Percentiles rank a stretch among this genome's conserved stretches.
Conservation (phyloP, 345 rosid species). For the Citrus inodora region DNA sequence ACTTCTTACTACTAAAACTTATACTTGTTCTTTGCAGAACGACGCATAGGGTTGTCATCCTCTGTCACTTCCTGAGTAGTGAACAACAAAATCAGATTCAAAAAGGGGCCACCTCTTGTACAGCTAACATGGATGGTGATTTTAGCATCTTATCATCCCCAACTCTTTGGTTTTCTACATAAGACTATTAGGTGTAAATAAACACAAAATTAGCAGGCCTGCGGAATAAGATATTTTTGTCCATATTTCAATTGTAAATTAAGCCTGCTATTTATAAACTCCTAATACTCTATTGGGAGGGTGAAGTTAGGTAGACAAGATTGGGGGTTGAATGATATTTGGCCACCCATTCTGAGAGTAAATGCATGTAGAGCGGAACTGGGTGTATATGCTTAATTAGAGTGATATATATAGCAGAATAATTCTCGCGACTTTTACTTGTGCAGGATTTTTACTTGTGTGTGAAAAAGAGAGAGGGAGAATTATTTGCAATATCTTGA, state of each 20-base stretch:
- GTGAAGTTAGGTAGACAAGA: slow-evolving; percentile 6
- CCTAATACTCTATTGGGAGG: not conserved
- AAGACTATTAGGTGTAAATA: slow-evolving; percentile 28
- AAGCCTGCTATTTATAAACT: not conserved
- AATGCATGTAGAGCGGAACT: slow-evolving; percentile 14
- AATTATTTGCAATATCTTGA: not conserved
- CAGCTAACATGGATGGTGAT: slow-evolving; percentile 33
- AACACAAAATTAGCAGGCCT: slow-evolving; percentile 14
- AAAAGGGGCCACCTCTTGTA: slow-evolving; percentile 16
- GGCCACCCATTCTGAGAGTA: slow-evolving; percentile 7
- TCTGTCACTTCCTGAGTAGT: slow-evolving; percentile 29
- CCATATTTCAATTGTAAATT: slow-evolving; percentile 11
- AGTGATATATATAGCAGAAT: slow-evolving; percentile 8
- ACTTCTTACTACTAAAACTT: slow-evolving; percentile 1
- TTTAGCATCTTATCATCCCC: slow-evolving; percentile 16
- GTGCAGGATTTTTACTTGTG: not conserved
- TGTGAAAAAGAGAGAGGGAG: not conserved
- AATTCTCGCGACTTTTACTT: not conserved
- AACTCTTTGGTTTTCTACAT: not conserved
- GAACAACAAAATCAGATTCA: not conserved
- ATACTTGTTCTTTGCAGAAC: slow-evolving; percentile 50
- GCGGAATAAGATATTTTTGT: slow-evolving; percentile 30
- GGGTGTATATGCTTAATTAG: slow-evolving; percentile 21
- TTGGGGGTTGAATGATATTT: not conserved
- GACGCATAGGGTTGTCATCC: slow-evolving; percentile 70